Conservation (phyloP, 805 yeast species). For the Ogataea minuta region DNA sequence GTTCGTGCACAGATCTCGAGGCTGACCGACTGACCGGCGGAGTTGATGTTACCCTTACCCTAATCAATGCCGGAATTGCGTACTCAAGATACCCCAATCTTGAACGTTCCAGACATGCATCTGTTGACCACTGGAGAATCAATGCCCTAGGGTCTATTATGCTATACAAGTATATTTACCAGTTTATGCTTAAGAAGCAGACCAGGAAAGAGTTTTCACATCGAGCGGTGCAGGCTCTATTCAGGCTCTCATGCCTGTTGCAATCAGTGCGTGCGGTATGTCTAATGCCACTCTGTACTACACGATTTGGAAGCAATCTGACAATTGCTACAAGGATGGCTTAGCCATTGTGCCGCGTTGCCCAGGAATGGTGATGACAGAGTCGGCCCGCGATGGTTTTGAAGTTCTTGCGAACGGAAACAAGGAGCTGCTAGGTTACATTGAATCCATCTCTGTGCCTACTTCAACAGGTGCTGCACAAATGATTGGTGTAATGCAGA, state of each 20-base stretch:
- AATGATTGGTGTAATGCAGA: neutral
- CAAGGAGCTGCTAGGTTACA: neutral
- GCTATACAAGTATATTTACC: too few relatives aligned
- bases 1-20: too few relatives aligned
- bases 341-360: conserved; percentile 2
- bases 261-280: conserved; percentile 29
- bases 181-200: too few relatives aligned
- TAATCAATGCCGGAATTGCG: too few relatives aligned
- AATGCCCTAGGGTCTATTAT: too few relatives aligned
- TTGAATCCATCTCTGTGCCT: neutral
- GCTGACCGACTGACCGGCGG: too few relatives aligned
- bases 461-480: neutral
- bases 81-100: too few relatives aligned
- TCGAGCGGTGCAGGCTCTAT: conserved; percentile 34
- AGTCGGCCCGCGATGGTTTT: neutral
- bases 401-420: neutral
- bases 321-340: conserved; percentile 28
- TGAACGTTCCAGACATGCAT: too few relatives aligned
- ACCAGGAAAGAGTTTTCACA: too few relatives aligned
- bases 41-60: too few relatives aligned
- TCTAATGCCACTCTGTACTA: conserved; percentile 38
- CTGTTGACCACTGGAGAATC: too few relatives aligned
- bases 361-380: conserved; percentile 6
- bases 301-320: conserved; percentile 26
- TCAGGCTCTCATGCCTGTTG: conserved; percentile 23